These are phyloP conservation scores for Boehmeria nivea DNA, from an alignment of 306 rosid species.

Conservation along the genomic window DNA sequence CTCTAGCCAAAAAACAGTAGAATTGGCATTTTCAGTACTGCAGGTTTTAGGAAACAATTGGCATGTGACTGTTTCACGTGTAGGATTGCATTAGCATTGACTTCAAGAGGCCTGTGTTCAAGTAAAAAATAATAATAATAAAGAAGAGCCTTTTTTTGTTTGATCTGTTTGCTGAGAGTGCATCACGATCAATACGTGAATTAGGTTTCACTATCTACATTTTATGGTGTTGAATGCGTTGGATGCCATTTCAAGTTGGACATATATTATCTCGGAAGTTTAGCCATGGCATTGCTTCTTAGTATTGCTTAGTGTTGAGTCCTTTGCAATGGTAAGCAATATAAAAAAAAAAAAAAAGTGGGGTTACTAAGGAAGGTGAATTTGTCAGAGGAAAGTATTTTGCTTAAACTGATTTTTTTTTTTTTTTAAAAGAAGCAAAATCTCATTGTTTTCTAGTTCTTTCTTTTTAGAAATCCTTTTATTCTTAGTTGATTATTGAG, in stretches of 20 bases:
- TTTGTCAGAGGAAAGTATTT: constrained; percentile 17
- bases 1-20: neutral
- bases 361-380: constrained; percentile 23
- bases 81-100: neutral
- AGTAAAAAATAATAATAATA: no score
- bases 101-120: no score
- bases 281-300: no score
- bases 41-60: no score
- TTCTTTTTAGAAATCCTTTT: constrained; percentile 18
- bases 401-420: neutral
- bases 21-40: no score
- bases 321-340: neutral
- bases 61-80: constrained; percentile 4
- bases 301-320: constrained; percentile 12
- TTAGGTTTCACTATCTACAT: no score
- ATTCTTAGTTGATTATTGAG: constrained; percentile 28
- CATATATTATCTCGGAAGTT: no score
- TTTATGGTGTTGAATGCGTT: no score
- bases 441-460: no score
- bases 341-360: neutral
- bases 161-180: neutral
- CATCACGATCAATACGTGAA: neutral
- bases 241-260: no score
- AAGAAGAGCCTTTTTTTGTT: neutral
- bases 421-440: neutral